Conservation (phyloP, 768 basidiomycete genomes). For the Serendipita sp. region DNA sequence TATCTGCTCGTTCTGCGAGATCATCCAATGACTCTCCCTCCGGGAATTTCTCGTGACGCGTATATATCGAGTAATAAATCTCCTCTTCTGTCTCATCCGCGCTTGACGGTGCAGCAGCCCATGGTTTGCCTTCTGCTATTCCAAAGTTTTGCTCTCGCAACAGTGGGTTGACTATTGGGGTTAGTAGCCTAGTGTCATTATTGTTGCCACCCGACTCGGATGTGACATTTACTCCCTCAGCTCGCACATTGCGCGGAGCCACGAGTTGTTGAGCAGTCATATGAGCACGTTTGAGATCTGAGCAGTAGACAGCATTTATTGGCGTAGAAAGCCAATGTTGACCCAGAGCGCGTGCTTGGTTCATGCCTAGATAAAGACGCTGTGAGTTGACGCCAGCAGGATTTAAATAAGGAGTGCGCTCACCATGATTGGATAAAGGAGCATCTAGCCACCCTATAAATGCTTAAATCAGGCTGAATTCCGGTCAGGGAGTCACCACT, state of each 20-base stretch:
- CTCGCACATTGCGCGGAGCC: constrained; percentile 36
- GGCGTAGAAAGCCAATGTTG: constrained; percentile 30
- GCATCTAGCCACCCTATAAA: constrained; percentile 62
- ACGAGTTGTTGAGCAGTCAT: constrained; percentile 45
- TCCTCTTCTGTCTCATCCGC: neutral
- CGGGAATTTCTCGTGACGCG: constrained; percentile 39
- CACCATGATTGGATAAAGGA: constrained; percentile 59
- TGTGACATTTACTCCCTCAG: constrained; percentile 38
- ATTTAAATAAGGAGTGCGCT: constrained; percentile 11
- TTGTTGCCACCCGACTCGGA: constrained; percentile 45
- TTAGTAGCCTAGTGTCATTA: constrained; percentile 12
- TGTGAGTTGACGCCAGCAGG: constrained; percentile 27
- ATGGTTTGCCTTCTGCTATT: constrained; percentile 47
- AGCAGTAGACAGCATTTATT: constrained; percentile 47
- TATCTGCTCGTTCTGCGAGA: constrained; percentile 37
- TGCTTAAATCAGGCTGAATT: neutral
- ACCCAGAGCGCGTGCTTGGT: constrained; percentile 49
- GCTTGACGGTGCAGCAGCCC: constrained; percentile 16
- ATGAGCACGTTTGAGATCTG: constrained; percentile 47
- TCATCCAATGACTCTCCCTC: constrained; percentile 60
- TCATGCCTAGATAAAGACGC: constrained; percentile 18
- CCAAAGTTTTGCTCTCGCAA: constrained; percentile 30
- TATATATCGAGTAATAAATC: constrained; percentile 2
- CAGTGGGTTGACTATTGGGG: neutral
- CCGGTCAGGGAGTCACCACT: neutral